These are phyloP conservation scores for Leccinum fuscescens DNA, from an alignment of 1,284 basidiomycete species.

Conservation along the genomic window DNA sequence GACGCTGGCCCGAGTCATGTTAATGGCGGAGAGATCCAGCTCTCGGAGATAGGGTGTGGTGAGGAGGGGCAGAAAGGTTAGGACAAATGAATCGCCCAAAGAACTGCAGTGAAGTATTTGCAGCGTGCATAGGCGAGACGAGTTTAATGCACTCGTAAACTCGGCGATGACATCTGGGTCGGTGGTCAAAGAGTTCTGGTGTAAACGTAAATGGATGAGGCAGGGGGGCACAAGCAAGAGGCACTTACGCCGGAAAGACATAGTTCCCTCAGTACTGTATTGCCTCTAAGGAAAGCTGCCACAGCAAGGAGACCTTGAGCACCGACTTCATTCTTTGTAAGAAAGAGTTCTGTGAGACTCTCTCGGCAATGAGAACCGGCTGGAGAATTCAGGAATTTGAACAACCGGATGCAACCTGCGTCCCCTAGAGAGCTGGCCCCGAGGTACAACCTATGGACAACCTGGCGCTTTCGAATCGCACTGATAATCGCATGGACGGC, in stretches of 20 bases:
- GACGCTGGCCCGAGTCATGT: conserved; percentile 46
- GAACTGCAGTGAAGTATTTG: conserved; percentile 29
- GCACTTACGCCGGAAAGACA: conserved; percentile 56
- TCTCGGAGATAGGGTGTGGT: conserved; percentile 48
- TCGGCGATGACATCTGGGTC: conserved; percentile 26
- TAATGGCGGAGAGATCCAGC: conserved; percentile 54
- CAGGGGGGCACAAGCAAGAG: conserved; percentile 32
- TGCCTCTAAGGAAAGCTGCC: conserved; percentile 48
- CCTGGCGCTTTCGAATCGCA: conserved; percentile 30
- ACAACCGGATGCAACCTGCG: conserved; percentile 53
- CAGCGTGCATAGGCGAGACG: conserved; percentile 30
- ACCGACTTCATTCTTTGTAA: conserved; percentile 58
- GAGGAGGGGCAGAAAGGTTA: conserved; percentile 49
- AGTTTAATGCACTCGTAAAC: conserved; percentile 34
- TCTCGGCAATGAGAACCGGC: conserved; percentile 42
- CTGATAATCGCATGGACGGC: conserved; percentile 27
- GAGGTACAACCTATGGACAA: conserved; percentile 32
- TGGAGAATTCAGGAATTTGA: conserved; percentile 51
- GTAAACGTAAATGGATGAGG: conserved; percentile 2
- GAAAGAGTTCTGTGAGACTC: conserved; percentile 50
- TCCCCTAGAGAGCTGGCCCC: conserved; percentile 39
- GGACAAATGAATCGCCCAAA: conserved; percentile 47
- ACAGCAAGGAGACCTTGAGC: conserved; percentile 55
- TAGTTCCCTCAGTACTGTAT: conserved; percentile 46
- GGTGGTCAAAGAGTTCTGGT: conserved; percentile 30